Evolutionary conservation across 1,284 basidiomycete genomes (phyloP).

Genomic region (Heliocybe sulcata): DNA sequence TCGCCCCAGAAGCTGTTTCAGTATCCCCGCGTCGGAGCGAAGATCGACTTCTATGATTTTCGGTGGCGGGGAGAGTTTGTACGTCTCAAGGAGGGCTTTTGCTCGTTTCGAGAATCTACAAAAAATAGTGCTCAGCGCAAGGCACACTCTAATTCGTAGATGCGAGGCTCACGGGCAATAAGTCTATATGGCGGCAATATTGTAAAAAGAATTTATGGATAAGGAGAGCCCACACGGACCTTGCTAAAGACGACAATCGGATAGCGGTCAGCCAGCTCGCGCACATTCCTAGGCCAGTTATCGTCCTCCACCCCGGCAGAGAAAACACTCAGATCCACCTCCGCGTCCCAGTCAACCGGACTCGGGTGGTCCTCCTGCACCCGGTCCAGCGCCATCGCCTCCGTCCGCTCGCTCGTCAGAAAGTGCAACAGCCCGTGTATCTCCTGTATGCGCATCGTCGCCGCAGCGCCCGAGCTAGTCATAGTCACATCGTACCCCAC

Average conservation of each 20-base stretch:
- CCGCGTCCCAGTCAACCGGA: slow-evolving; percentile 29
- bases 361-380: slow-evolving; percentile 12
- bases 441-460: slow-evolving; percentile 28
- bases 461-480: slow-evolving; percentile 16
- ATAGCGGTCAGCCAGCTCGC: slow-evolving; percentile 37
- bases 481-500: slow-evolving; percentile 15
- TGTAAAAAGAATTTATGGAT: not conserved
- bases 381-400: slow-evolving; percentile 13
- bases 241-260: slow-evolving; percentile 81
- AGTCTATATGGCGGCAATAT: slow-evolving; percentile 30
- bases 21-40: slow-evolving; percentile 54
- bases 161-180: slow-evolving; percentile 57
- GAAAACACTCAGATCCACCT: slow-evolving; percentile 46
- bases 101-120: slow-evolving; percentile 59
- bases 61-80: slow-evolving; percentile 62
- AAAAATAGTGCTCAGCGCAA: not conserved
- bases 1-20: slow-evolving; percentile 61
- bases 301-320: slow-evolving; percentile 26
- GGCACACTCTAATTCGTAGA: not conserved
- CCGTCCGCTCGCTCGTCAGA: slow-evolving; percentile 31
- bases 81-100: slow-evolving; percentile 60
- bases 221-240: slow-evolving; percentile 27
- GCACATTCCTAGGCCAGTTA: slow-evolving; percentile 42
- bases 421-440: slow-evolving; percentile 63
- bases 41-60: slow-evolving; percentile 71